These are phyloP conservation scores for Tieghemostelium lacteum DNA, from an alignment of 78 protist species.

Conservation along the genomic window DNA sequence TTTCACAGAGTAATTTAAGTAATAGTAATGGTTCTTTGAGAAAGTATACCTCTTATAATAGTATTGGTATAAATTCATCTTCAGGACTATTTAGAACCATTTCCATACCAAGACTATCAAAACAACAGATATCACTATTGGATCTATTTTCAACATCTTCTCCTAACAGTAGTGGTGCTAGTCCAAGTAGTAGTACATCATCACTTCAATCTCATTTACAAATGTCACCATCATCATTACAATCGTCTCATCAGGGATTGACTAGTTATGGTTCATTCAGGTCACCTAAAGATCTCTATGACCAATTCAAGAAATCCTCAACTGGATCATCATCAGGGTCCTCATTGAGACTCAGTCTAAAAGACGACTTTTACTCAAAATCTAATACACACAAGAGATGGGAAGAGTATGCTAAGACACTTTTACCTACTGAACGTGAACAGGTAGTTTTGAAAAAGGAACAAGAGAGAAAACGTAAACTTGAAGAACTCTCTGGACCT, in stretches of 20 bases:
- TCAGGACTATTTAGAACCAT: conserved; percentile 32
- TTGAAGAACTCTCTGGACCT: neutral
- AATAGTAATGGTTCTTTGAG: conserved; percentile 17
- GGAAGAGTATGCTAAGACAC: conserved; percentile 35
- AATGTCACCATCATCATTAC: neutral
- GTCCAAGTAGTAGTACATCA: neutral
- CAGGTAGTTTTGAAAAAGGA: neutral
- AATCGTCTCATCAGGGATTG: neutral
- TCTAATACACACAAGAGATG: neutral
- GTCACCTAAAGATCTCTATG: neutral
- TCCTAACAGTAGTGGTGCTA: neutral
- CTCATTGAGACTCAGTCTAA: neutral
- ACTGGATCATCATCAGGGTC: neutral
- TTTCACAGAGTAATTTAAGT: neutral
- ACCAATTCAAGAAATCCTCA: neutral
- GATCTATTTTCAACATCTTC: conserved; percentile 8
- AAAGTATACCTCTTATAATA: conserved; percentile 41
- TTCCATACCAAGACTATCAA: conserved; percentile 53
- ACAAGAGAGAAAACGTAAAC: conserved; percentile 6
- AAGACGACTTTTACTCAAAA: conserved; percentile 15
- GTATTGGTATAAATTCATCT: conserved; percentile 27
- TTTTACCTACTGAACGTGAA: conserved; percentile 35
- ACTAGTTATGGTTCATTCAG: neutral
- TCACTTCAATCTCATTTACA: neutral
- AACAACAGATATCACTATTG: conserved; percentile 15